Percentiles rank a stretch among this genome's conserved stretches.
Conservation (phyloP, 352 stramenopile genomes). For the Globisporangium cederbergense region DNA sequence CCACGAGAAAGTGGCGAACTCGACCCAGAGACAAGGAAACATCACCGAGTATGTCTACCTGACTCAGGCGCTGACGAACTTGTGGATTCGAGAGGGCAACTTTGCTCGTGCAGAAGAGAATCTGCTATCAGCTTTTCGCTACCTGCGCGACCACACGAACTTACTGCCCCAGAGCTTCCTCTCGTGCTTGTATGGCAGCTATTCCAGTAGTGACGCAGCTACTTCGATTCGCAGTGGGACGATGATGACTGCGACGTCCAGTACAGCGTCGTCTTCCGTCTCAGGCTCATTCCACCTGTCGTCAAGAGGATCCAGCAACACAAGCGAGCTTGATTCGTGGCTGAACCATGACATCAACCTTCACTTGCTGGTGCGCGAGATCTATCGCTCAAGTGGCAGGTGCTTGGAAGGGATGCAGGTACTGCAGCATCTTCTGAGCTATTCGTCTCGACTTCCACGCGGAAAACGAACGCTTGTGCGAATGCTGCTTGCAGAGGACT, state of each 20-base stretch:
- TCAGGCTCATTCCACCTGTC: slow-evolving; percentile 55
- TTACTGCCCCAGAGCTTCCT: slow-evolving; percentile 64
- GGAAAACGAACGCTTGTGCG: slow-evolving; percentile 76
- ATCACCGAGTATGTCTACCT: slow-evolving; percentile 85
- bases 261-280: slow-evolving; percentile 60
- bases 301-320: slow-evolving; percentile 48
- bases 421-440: slow-evolving; percentile 73
- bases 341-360: slow-evolving; percentile 82
- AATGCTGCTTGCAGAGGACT: slow-evolving; percentile 79
- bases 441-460: slow-evolving; percentile 62
- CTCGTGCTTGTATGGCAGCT: slow-evolving; percentile 40
- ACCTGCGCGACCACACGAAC: slow-evolving; percentile 65
- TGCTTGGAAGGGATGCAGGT: slow-evolving; percentile 77
- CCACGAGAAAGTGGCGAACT: slow-evolving; percentile 74
- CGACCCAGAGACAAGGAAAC: slow-evolving; percentile 71
- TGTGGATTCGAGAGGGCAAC: slow-evolving; percentile 77
- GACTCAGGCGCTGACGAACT: slow-evolving; percentile 71
- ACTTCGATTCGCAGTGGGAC: slow-evolving; percentile 58
- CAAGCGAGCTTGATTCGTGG: slow-evolving; percentile 73
- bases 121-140: slow-evolving; percentile 56
- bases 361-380: slow-evolving; percentile 74
- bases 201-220: slow-evolving; percentile 50
- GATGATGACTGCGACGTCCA: slow-evolving; percentile 57
- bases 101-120: slow-evolving; percentile 75
- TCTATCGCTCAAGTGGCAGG: slow-evolving; percentile 77